Percentiles rank a stretch among this genome's conserved stretches.
Conservation (phyloP, 768 basidiomycete species). For the Epithele typhae region DNA sequence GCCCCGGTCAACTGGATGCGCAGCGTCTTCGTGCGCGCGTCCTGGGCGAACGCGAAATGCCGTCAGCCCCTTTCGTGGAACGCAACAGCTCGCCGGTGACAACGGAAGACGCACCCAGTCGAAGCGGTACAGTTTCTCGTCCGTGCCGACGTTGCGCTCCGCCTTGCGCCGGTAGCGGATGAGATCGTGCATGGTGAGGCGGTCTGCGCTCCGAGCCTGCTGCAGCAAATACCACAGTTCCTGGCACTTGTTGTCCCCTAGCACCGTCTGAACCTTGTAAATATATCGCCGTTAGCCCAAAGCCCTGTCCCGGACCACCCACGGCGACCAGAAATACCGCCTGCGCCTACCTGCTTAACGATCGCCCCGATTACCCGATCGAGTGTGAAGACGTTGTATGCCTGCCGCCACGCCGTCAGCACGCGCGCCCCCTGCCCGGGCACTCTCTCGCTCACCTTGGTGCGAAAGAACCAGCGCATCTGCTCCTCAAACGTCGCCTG, state of each 20-base stretch:
- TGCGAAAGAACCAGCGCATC: slow-evolving; percentile 92
- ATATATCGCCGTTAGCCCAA: neutral
- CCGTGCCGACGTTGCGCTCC: slow-evolving; percentile 67
- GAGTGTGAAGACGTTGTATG: slow-evolving; percentile 88
- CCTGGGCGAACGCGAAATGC: slow-evolving; percentile 32
- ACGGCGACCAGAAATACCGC: neutral
- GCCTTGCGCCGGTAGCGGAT: slow-evolving; percentile 79
- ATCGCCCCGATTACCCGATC: slow-evolving; percentile 89
- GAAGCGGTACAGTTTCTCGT: slow-evolving; percentile 73
- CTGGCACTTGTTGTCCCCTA: slow-evolving; percentile 81
- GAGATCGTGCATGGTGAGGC: slow-evolving; percentile 53
- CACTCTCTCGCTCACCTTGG: slow-evolving; percentile 48
- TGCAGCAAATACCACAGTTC: slow-evolving; percentile 79
- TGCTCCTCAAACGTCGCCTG: slow-evolving; percentile 92
- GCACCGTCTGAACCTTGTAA: slow-evolving; percentile 76
- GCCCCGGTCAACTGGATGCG: slow-evolving; percentile 55
- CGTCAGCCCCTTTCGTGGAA: slow-evolving; percentile 3
- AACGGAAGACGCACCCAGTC: slow-evolving; percentile 61
- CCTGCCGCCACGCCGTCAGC: slow-evolving; percentile 42
- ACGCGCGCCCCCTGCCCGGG: slow-evolving; percentile 16
- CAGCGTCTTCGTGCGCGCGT: slow-evolving; percentile 49
- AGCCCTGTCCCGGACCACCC: slow-evolving; percentile 3
- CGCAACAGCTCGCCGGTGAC: neutral
- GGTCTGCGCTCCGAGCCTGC: slow-evolving; percentile 49
- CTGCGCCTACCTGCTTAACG: slow-evolving; percentile 76